Base-by-base conservation (phyloP, 2,329 filamentous ascomycete genomes). In the Fusarium anguioides region DNA sequence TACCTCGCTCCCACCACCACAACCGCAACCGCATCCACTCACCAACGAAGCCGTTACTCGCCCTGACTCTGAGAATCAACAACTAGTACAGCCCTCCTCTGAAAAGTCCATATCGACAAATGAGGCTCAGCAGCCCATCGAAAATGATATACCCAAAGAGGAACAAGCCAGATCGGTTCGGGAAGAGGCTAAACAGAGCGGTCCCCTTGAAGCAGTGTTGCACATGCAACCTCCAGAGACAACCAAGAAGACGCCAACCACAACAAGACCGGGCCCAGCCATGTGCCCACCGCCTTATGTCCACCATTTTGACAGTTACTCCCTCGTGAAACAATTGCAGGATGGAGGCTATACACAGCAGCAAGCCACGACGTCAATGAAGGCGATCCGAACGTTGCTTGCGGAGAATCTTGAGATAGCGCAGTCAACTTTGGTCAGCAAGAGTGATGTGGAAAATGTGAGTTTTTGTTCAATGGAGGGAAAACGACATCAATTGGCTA, bases 261-360 rank as follows among this genome's bases (percentile, higher is more conserved):
- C 60, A 23, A 64, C 50, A n/a, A 64, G 60, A 20, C 84, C 85
- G 68, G 85, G 87, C 21, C 90, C 90, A 6, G 89, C 94, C 75
- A 86, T 91, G 75, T 84, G 88, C 45, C 86, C 92, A 1, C 87
- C 92, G 9, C 91, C 90, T 2, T 96, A 97, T 75, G 89, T 97
- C 31, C 96, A 99, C 80, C 94, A 98, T 80, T 99, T 99, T 79
- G 95, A 99, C 80, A 97, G 91, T 23, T 99, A 96, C 79, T 90
- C 89, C 15, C 86, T 98, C 7, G 96, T 98, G 17, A 91, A 91
- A 74, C 88, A 93, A 72, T 87, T 99, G 17, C 85, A 90, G 50
- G 85, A 89, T 18, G 89, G 89, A 14, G 91, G 91, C 0, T 97
- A 94, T 79, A 88, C 86, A 3, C 83, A 87, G 41, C 84, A 84